These are phyloP conservation scores for Podaxis carcinomalis DNA, from an alignment of 768 basidiomycete species.

Conservation along the genomic window DNA sequence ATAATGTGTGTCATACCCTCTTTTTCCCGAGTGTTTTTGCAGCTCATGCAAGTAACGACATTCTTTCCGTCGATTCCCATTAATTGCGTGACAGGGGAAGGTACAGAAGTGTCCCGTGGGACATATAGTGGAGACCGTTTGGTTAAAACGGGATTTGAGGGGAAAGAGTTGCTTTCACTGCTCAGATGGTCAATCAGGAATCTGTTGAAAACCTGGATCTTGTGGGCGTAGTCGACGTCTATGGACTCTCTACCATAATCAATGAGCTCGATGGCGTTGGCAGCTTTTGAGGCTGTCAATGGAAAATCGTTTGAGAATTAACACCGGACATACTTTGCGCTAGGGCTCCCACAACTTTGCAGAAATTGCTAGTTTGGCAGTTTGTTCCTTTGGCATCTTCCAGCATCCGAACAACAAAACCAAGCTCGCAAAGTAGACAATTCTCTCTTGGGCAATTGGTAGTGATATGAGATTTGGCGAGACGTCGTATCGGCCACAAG, in stretches of 20 bases:
- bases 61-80: slow-evolving; percentile 79
- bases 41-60: slow-evolving; percentile 68
- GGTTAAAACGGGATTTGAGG: slow-evolving; percentile 52
- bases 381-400: slow-evolving; percentile 93
- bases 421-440: slow-evolving; percentile 91
- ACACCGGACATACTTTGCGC: slow-evolving; percentile 60
- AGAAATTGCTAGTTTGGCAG: slow-evolving; percentile 97
- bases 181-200: slow-evolving; percentile 86
- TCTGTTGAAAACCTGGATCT: slow-evolving; percentile 94
- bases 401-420: slow-evolving; percentile 92
- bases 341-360: slow-evolving; percentile 85
- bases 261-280: slow-evolving; percentile 81
- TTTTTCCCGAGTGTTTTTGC: slow-evolving; percentile 68
- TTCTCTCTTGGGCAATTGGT: slow-evolving; percentile 87
- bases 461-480: slow-evolving; percentile 91
- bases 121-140: slow-evolving; percentile 20
- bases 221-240: slow-evolving; percentile 76
- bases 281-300: slow-evolving; percentile 31
- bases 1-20: slow-evolving; percentile 78
- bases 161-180: slow-evolving; percentile 64
- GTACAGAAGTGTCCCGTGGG: slow-evolving; percentile 25
- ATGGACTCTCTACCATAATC: slow-evolving; percentile 78
- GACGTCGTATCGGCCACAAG: slow-evolving; percentile 63
- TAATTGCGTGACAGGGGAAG: slow-evolving; percentile 82
- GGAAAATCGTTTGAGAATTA: background rate